phyloP scores from a whole-genome alignment of 164 flowering plant genomes.

The Vitis labrusca region DNA sequence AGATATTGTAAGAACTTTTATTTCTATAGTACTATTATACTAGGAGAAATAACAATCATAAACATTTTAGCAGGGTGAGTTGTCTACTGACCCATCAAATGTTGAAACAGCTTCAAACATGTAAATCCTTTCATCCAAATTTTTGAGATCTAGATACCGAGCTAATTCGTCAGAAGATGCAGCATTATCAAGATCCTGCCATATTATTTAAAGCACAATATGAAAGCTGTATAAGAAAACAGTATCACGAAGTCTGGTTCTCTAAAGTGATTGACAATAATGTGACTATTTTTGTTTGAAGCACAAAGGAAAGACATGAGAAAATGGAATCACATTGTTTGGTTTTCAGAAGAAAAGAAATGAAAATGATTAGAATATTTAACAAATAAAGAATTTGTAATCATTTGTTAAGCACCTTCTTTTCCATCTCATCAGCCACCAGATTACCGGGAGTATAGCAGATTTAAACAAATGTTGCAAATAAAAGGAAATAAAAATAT shows the following conservation, averaged over 20 bases:
- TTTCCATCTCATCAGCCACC: not conserved
- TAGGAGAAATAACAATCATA: too few relatives aligned
- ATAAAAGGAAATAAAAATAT: too few relatives aligned
- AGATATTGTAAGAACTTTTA: too few relatives aligned
- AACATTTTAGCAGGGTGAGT: not conserved
- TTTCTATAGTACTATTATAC: too few relatives aligned
- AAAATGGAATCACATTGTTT: not conserved
- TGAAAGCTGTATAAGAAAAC: not conserved
- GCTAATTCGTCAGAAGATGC: conserved; percentile 82
- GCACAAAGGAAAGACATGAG: not conserved
- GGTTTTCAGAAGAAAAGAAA: too few relatives aligned
- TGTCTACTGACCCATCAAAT: conserved; percentile 71
- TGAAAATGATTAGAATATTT: too few relatives aligned
- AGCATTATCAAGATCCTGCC: conserved; percentile 82
- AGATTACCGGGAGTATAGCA: too few relatives aligned
- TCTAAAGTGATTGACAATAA: not conserved
- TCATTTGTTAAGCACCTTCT: not conserved
- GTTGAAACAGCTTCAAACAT: conserved; percentile 91
- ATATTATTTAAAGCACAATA: conserved; percentile 6
- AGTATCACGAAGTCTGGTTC: not conserved
- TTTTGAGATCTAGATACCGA: conserved; percentile 85
- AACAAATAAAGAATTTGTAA: not conserved
- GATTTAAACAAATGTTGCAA: too few relatives aligned
- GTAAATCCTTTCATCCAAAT: conserved; percentile 81
- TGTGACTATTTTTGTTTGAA: not conserved